phyloP scores from a whole-genome alignment of 2,329 filamentous ascomycete species.

The Drechslera avenae region DNA sequence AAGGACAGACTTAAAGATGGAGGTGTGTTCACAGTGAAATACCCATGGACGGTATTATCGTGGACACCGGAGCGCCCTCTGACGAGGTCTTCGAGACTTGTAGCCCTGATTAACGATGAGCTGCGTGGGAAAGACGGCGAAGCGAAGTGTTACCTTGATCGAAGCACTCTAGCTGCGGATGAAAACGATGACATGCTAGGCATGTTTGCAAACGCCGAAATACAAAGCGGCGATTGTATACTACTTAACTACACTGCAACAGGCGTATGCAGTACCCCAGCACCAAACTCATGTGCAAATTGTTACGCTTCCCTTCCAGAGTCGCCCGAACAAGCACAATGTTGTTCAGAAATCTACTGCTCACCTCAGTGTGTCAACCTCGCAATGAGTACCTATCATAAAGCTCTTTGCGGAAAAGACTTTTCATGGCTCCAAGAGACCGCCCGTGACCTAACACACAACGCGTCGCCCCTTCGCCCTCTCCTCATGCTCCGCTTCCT shows the following conservation, averaged over 20 bases:
- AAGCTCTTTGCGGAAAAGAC: slow-evolving; percentile 34
- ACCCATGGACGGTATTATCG: slow-evolving; percentile 21
- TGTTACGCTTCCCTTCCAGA: slow-evolving; percentile 29
- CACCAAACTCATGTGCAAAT: slow-evolving; percentile 18
- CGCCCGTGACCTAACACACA: slow-evolving; percentile 18
- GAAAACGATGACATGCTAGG: slow-evolving; percentile 14
- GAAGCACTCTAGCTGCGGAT: slow-evolving; percentile 7
- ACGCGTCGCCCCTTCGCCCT: slow-evolving; percentile 28
- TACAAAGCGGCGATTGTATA: slow-evolving; percentile 21
- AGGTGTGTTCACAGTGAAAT: slow-evolving; percentile 19
- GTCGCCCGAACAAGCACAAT: slow-evolving; percentile 23
- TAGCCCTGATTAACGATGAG: slow-evolving; percentile 9
- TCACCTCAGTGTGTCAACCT: slow-evolving; percentile 27
- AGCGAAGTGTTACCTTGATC: slow-evolving; percentile 1
- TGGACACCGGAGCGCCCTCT: slow-evolving; percentile 17
- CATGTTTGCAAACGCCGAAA: slow-evolving; percentile 10
- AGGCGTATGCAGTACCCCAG: slow-evolving; percentile 22
- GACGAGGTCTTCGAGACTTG: slow-evolving; percentile 3
- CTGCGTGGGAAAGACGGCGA: not conserved
- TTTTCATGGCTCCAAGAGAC: slow-evolving; percentile 29
- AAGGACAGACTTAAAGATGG: slow-evolving; percentile 21
- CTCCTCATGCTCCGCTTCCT: slow-evolving; percentile 38
- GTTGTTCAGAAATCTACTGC: slow-evolving; percentile 29
- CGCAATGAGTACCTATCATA: slow-evolving; percentile 34
- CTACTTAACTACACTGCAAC: slow-evolving; percentile 17